Base-by-base conservation (phyloP, 139 green algal species). In the Picochlorum sp. region DNA sequence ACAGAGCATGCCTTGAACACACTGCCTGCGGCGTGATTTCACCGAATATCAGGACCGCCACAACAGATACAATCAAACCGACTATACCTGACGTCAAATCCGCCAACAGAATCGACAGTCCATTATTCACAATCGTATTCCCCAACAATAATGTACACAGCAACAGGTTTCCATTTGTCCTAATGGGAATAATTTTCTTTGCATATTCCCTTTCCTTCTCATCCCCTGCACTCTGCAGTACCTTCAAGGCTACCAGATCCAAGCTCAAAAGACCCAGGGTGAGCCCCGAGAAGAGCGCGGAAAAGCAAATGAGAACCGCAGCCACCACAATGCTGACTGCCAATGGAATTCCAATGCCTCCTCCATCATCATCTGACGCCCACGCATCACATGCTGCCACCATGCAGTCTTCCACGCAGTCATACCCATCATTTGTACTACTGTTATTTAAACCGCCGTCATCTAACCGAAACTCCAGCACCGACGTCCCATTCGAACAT, bases 1-100 rank as follows among this genome's bases (percentile, higher is more conserved):
- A 66, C 7, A 96, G 82, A 23, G 86, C 89, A 65, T 92, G 73
- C 13, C 86, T 71, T 4, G 80, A 87, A 70, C 91, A 97, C 1
- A 94, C 61, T 10, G 87, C 83, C 37, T 73, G 66, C 8, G 74
- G 74, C 8, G 71, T 69, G 47, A 81, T 78, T 41, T 81, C 74
- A 49, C 85, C 85, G 38, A 91, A 84, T 28, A 85, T 23, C 6
- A 84, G 71, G 3, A 84, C 74, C 24, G 66, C 68, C 9, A 73
- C 71, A 0, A 82, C 70, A 18, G 61, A 75, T 11, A 79, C 52
- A 23, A 79, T 26, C 16, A 84, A 58, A 21, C 74, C 71, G 4
- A 66, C 26, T 9, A 84, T 45, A 16, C 80, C 80, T 56, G 80
- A 73, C 5, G 78, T 68, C 20, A 90, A 56, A 18, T 78, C 71